Percentiles rank a stretch among this genome's conserved stretches.
These are phyloP conservation scores for Zygosaccharomyces rouxii DNA, from an alignment of 805 yeast species.

Conservation along the genomic window DNA sequence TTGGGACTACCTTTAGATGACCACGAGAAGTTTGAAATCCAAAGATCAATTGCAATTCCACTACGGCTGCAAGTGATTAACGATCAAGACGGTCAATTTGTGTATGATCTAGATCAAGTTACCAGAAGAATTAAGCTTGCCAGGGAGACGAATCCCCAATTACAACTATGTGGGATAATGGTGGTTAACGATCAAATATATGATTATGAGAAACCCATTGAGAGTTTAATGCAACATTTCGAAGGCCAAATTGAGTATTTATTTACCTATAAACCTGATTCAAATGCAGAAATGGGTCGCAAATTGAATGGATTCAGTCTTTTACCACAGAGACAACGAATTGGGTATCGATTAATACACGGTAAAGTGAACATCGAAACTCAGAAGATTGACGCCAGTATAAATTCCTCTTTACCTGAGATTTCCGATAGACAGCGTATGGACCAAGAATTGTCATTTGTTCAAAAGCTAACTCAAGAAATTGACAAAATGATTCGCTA, in stretches of 20 bases:
- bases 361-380: background rate
- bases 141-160: slow-evolving; percentile 6
- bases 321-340: background rate
- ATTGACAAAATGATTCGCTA: slow-evolving; percentile 22
- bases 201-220: slow-evolving; percentile 10
- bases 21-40: background rate
- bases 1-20: slow-evolving; percentile 9
- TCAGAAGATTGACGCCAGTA: background rate
- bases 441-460: slow-evolving; percentile 9
- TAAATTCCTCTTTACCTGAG: background rate
- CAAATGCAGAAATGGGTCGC: background rate
- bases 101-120: slow-evolving; percentile 10
- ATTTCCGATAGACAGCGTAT: background rate
- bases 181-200: slow-evolving; percentile 10
- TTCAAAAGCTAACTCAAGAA: slow-evolving; percentile 12
- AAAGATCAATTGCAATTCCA: slow-evolving; percentile 10
- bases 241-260: slow-evolving; percentile 5
- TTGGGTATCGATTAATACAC: slow-evolving; percentile 3
- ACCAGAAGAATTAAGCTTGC: slow-evolving; percentile 9
- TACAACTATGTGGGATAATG: slow-evolving; percentile 11
- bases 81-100: slow-evolving; percentile 5
- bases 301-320: slow-evolving; percentile 6
- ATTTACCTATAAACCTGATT: slow-evolving; percentile 15
- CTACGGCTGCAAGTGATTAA: slow-evolving; percentile 1
- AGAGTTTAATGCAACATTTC: background rate